phyloP scores from a whole-genome alignment of 2,329 filamentous ascomycete species.

The Tolypocladium capitatum region DNA sequence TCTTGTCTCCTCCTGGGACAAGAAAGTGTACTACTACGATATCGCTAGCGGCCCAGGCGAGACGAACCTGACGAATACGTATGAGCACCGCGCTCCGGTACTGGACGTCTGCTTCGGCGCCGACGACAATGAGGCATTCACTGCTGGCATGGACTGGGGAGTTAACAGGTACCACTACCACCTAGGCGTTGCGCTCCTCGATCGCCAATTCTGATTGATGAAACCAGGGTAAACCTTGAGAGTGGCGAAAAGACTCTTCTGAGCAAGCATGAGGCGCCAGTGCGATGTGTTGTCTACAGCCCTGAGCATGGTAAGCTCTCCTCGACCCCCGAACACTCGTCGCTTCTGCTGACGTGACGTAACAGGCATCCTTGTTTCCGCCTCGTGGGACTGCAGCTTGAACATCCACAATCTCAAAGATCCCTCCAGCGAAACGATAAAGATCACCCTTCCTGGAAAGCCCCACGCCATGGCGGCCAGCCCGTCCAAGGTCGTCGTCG shows the following conservation, averaged over 20 bases:
- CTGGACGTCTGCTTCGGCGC: slow-evolving; percentile 85
- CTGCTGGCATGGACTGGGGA: slow-evolving; percentile 73
- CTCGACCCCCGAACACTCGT: background rate
- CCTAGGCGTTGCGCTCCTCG: background rate
- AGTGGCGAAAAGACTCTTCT: slow-evolving; percentile 61
- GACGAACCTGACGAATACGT: slow-evolving; percentile 49
- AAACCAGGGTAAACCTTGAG: slow-evolving; percentile 48
- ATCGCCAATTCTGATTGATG: background rate
- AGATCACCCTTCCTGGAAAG: slow-evolving; percentile 65
- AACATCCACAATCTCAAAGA: slow-evolving; percentile 61
- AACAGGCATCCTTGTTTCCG: slow-evolving; percentile 64
- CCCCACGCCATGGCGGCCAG: slow-evolving; percentile 76
- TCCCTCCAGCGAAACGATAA: slow-evolving; percentile 41
- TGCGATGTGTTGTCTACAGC: slow-evolving; percentile 75
- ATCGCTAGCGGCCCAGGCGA: slow-evolving; percentile 45
- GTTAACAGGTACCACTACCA: slow-evolving; percentile 50
- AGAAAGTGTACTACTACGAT: slow-evolving; percentile 81
- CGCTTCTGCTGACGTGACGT: slow-evolving; percentile 5
- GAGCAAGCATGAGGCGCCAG: slow-evolving; percentile 66
- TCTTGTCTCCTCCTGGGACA: slow-evolving; percentile 92
- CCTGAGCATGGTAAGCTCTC: slow-evolving; percentile 47
- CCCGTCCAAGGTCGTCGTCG: slow-evolving; percentile 74
- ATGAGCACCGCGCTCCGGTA: slow-evolving; percentile 72
- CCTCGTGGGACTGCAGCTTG: slow-evolving; percentile 86
- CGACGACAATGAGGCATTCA: slow-evolving; percentile 72